phyloP scores from a whole-genome alignment of 257 asterid species.

The Haberlea rhodopensis region DNA sequence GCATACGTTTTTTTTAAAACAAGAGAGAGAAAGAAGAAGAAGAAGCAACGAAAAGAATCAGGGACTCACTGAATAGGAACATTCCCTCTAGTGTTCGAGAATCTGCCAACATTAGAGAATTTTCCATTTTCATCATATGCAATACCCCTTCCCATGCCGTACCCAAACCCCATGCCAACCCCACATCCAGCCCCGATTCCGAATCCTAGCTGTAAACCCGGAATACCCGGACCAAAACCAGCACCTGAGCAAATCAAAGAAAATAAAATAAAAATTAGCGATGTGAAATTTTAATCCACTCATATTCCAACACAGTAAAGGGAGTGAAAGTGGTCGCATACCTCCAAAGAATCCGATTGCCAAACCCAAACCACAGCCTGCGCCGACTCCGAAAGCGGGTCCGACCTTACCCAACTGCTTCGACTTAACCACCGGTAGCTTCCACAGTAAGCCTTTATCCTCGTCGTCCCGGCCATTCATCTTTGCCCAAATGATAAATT shows the following conservation, averaged over 20 bases:
- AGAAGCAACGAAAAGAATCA: conserved; percentile 1
- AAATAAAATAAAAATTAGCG: background rate
- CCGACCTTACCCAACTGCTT: conserved; percentile 67
- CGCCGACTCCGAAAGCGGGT: conserved; percentile 83
- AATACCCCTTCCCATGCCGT: conserved; percentile 75
- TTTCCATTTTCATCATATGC: conserved; percentile 59
- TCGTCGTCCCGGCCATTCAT: conserved; percentile 46
- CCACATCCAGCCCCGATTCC: conserved; percentile 94
- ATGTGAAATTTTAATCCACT: background rate
- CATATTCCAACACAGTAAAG: background rate
- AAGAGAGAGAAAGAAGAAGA: too few species aligned
- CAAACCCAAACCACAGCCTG: conserved; percentile 85
- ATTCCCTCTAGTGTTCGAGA: conserved; percentile 31
- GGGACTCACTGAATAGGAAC: conserved; percentile 50
- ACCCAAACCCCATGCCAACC: conserved; percentile 82
- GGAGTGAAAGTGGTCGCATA: conserved; percentile 15
- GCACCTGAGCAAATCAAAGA: conserved; percentile 43
- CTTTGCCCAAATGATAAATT: background rate
- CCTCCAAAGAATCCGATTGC: conserved; percentile 79
- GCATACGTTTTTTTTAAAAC: too few species aligned
- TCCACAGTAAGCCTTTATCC: conserved; percentile 72
- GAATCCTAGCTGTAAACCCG: conserved; percentile 74
- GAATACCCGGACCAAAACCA: conserved; percentile 78
- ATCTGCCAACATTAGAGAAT: conserved; percentile 54
- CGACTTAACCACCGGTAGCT: conserved; percentile 65